Evolutionary conservation across 208 protist species (phyloP).

Genomic region (Trypanosoma congolense): DNA sequence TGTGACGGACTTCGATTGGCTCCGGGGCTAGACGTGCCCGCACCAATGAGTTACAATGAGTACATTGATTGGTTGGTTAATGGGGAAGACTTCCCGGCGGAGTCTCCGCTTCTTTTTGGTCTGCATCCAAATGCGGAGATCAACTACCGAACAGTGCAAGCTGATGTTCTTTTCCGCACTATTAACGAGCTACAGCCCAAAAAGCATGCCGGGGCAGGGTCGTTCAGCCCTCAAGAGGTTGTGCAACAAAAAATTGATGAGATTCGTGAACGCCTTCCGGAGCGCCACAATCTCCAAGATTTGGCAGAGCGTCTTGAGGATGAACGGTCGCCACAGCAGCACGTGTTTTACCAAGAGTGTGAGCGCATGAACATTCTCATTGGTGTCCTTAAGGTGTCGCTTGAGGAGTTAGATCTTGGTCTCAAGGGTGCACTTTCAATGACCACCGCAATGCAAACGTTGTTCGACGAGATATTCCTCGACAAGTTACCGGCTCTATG

Average conservation of each 20-base stretch:
- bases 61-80: conserved; percentile 94
- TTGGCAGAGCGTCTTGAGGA: conserved; percentile 92
- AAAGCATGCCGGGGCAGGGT: conserved; percentile 81
- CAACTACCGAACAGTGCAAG: conserved; percentile 95
- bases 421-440: conserved; percentile 94
- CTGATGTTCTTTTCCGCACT: conserved; percentile 94
- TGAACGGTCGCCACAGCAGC: conserved; percentile 96
- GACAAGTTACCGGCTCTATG: conserved; percentile 93
- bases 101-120: conserved; percentile 96
- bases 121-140: conserved; percentile 99
- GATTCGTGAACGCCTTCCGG: conserved; percentile 87
- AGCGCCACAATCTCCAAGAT: conserved; percentile 90
- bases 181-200: conserved; percentile 96
- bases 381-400: conserved; percentile 81
- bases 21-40: conserved; percentile 86
- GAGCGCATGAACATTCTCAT: conserved; percentile 97
- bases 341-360: conserved; percentile 97
- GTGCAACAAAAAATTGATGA: conserved; percentile 91
- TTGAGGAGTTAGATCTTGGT: conserved; percentile 97
- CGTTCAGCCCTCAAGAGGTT: conserved; percentile 86
- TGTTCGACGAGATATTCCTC: conserved; percentile 91
- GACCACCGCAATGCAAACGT: conserved; percentile 87
- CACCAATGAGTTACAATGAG: conserved; percentile 87
- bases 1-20: conserved; percentile 91
- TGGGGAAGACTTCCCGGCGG: conserved; percentile 86